Percentiles rank a stretch among this genome's conserved stretches.
Evolutionary conservation across 495 filamentous ascomycete species (phyloP).

Genomic region (Penicillium cataractarum): DNA sequence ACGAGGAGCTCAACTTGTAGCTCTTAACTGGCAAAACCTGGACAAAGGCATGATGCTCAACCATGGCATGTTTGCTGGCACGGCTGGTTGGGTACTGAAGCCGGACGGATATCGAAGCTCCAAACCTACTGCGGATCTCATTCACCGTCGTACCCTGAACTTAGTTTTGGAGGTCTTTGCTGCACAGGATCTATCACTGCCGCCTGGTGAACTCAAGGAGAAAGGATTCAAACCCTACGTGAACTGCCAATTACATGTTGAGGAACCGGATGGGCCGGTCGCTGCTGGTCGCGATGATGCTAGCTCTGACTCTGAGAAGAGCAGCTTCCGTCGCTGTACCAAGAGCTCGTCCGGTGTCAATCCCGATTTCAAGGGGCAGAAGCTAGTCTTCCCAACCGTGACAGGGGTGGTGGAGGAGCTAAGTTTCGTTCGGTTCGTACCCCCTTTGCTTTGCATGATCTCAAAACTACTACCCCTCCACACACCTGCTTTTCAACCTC

Average conservation of each 20-base stretch:
- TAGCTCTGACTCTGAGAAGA: constrained; percentile 49
- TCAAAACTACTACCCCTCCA: too few species aligned
- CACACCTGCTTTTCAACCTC: too few species aligned
- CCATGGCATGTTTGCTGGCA: constrained; percentile 84
- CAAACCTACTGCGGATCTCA: constrained; percentile 21
- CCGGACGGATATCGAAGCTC: constrained; percentile 65
- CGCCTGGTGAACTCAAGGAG: constrained; percentile 53
- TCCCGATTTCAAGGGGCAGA: constrained; percentile 71
- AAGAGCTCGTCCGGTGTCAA: constrained; percentile 61
- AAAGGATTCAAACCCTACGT: constrained; percentile 75
- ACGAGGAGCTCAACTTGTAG: constrained; percentile 87
- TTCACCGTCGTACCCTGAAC: constrained; percentile 39
- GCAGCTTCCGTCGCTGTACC: constrained; percentile 72
- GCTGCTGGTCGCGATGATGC: constrained; percentile 39
- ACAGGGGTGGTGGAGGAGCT: constrained; percentile 73
- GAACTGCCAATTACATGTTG: constrained; percentile 80
- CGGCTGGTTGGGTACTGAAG: constrained; percentile 83
- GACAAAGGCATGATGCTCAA: constrained; percentile 97
- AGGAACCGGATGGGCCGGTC: constrained; percentile 48
- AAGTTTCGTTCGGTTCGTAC: constrained; percentile 72
- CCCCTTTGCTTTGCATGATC: constrained; percentile 10
- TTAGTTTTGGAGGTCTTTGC: constrained; percentile 56
- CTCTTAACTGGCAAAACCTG: constrained; percentile 91
- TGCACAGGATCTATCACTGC: constrained; percentile 55
- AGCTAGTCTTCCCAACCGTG: constrained; percentile 62